A percentile compares a stretch with the other conserved stretches of the same genome.
phyloP scores from a whole-genome alignment of 1,284 basidiomycete genomes.

The Mycosarcoma mackinlayi region DNA sequence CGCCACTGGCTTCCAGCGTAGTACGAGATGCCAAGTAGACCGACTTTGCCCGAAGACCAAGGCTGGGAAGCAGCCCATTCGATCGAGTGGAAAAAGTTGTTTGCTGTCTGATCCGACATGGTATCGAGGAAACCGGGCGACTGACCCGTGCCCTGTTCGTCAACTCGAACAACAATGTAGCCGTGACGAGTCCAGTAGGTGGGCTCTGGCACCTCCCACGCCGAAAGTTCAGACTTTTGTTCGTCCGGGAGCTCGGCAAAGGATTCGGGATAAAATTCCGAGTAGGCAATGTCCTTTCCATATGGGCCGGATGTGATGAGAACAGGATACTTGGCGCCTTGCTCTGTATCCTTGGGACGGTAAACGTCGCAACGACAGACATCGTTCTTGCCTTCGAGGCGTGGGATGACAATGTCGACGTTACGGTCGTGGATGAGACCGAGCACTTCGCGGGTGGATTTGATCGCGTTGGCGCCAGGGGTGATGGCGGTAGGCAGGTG shows the following conservation, averaged over 20 bases:
- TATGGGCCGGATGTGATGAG: constrained; percentile 66
- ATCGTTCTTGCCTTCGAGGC: constrained; percentile 54
- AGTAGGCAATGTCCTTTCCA: constrained; percentile 66
- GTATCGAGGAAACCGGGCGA: constrained; percentile 66
- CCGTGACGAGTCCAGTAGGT: constrained; percentile 66
- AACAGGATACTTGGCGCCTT: constrained; percentile 54
- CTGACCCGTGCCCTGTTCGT: constrained; percentile 65
- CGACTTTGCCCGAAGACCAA: constrained; percentile 67
- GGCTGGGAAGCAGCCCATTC: constrained; percentile 68
- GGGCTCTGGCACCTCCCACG: constrained; percentile 68
- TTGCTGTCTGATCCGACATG: constrained; percentile 62
- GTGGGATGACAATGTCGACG: constrained; percentile 66
- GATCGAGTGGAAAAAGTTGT: constrained; percentile 65
- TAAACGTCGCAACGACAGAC: constrained; percentile 65
- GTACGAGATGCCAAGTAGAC: constrained; percentile 67
- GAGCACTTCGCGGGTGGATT: constrained; percentile 9
- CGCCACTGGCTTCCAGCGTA: constrained; percentile 67
- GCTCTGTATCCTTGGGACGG: constrained; percentile 44
- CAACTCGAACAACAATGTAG: constrained; percentile 66
- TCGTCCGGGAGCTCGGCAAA: constrained; percentile 63
- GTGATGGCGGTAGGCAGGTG: constrained; percentile 19
- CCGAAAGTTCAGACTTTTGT: constrained; percentile 61
- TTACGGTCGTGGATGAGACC: constrained; percentile 55
- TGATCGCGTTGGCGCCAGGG: constrained; percentile 29
- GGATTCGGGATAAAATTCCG: constrained; percentile 56